These are phyloP conservation scores for Macadamia tetraphylla DNA, from an alignment of 164 flowering plant species.

Conservation along the genomic window DNA sequence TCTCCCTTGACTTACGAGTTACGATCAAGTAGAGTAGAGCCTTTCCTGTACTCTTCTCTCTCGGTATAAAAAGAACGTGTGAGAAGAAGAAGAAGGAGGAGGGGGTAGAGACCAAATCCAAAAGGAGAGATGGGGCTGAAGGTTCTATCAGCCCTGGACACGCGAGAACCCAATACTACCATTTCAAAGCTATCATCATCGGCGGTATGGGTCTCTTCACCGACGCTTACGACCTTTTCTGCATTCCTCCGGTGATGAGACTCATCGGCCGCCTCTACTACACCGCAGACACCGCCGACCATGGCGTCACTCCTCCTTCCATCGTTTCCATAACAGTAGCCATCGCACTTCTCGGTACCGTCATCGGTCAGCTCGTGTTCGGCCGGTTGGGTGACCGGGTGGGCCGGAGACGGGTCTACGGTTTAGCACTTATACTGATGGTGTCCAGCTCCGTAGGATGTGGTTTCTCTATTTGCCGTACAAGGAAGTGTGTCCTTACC, in stretches of 20 bases:
- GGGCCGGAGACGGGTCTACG: conserved; percentile 51
- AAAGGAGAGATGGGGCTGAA: conserved; percentile 27
- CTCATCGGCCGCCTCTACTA: conserved; percentile 46
- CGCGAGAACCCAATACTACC: conserved; percentile 47
- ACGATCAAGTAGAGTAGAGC: too few relatives aligned
- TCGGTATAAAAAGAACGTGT: too few relatives aligned
- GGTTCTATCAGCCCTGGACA: conserved; percentile 49
- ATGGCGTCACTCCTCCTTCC: conserved; percentile 10
- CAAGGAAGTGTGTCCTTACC: conserved; percentile 25
- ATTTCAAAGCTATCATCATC: conserved; percentile 59
- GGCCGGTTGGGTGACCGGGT: conserved; percentile 44
- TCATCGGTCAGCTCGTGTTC: conserved; percentile 25
- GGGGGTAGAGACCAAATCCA: too few relatives aligned
- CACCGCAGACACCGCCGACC: background rate
- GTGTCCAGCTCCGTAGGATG: conserved; percentile 42
- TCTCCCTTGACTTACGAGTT: too few relatives aligned
- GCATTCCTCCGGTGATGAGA: conserved; percentile 44
- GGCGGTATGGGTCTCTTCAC: conserved; percentile 74
- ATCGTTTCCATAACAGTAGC: conserved; percentile 24
- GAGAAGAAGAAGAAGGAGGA: background rate
- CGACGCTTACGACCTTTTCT: conserved; percentile 65
- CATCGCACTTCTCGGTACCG: conserved; percentile 43
- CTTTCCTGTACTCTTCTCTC: too few relatives aligned
- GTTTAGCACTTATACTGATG: conserved; percentile 39
- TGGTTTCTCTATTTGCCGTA: conserved; percentile 46